phyloP scores from a whole-genome alignment of 2,329 filamentous ascomycete species.

The Talaromyces sp. region DNA sequence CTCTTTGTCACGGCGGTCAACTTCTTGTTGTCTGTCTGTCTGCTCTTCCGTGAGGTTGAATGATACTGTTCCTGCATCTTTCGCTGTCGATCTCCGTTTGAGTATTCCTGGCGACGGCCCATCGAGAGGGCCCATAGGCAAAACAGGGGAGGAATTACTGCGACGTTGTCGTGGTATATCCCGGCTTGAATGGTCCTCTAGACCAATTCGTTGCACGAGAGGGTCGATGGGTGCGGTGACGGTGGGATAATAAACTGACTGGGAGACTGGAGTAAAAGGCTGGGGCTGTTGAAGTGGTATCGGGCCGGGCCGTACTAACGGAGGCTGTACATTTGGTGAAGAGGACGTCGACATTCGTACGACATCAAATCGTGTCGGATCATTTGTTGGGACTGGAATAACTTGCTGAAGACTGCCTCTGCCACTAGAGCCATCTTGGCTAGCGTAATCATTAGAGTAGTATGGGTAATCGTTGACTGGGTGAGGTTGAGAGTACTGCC shows the following conservation, averaged over 20 bases:
- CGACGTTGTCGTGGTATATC: constrained; percentile 30
- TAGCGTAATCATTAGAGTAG: constrained; percentile 9
- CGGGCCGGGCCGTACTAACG: constrained; percentile 51
- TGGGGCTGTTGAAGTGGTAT: constrained; percentile 81
- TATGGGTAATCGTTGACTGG: constrained; percentile 5
- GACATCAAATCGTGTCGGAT: constrained; percentile 61
- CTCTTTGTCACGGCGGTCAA: constrained; percentile 21
- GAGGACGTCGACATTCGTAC: constrained; percentile 30
- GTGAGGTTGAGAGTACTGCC: constrained; percentile 14
- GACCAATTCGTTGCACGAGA: constrained; percentile 15
- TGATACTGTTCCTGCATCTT: constrained; percentile 46
- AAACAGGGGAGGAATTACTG: constrained; percentile 47
- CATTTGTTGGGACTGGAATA: constrained; percentile 63
- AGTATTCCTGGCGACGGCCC: constrained; percentile 23
- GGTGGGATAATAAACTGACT: constrained; percentile 59
- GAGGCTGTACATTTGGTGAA: constrained; percentile 26
- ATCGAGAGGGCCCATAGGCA: constrained; percentile 32
- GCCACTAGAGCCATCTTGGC: constrained; percentile 34
- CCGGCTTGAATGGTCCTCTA: constrained; percentile 4
- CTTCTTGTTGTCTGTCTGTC: constrained; percentile 45
- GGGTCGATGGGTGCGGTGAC: constrained; percentile 41
- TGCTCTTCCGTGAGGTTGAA: constrained; percentile 58
- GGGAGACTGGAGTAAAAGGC: constrained; percentile 69
- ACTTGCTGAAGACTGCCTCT: constrained; percentile 54
- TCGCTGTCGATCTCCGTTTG: constrained; percentile 34